Conservation (phyloP, 2,329 filamentous ascomycete species). For the Sporothrix pallida region DNA sequence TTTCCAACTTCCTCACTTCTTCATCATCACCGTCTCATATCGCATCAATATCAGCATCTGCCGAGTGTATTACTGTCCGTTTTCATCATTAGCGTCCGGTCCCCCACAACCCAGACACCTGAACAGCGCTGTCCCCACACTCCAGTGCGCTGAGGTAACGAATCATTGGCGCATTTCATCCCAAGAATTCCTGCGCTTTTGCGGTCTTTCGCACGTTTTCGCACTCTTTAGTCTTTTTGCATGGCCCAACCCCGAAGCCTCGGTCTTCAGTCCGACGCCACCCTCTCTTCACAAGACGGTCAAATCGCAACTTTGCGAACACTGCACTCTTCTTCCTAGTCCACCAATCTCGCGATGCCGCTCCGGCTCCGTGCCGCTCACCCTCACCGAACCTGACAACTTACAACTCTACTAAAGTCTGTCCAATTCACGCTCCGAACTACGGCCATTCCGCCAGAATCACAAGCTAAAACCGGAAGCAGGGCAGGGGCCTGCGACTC, state of each 20-base stretch:
- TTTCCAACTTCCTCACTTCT: neutral
- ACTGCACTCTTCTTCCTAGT: neutral
- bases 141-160: slow-evolving; percentile 4
- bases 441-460: neutral
- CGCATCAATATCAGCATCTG: neutral
- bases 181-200: neutral
- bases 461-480: slow-evolving; percentile 10
- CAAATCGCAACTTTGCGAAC: too few species aligned
- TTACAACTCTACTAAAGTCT: neutral
- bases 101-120: neutral
- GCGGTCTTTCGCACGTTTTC: neutral
- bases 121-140: neutral
- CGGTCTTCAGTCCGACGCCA: slow-evolving; percentile 17
- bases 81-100: neutral
- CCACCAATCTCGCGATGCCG: slow-evolving; percentile 10
- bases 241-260: neutral
- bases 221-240: neutral
- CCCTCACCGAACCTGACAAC: neutral
- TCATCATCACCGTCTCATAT: neutral
- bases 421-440: neutral
- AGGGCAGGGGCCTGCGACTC: neutral
- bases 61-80: neutral
- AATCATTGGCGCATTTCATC: slow-evolving; percentile 7
- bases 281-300: neutral
- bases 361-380: neutral